A percentile compares a stretch with the other conserved stretches of the same genome.
phyloP scores from a whole-genome alignment of 2,329 filamentous ascomycete species.

The Cadophora malorum region DNA sequence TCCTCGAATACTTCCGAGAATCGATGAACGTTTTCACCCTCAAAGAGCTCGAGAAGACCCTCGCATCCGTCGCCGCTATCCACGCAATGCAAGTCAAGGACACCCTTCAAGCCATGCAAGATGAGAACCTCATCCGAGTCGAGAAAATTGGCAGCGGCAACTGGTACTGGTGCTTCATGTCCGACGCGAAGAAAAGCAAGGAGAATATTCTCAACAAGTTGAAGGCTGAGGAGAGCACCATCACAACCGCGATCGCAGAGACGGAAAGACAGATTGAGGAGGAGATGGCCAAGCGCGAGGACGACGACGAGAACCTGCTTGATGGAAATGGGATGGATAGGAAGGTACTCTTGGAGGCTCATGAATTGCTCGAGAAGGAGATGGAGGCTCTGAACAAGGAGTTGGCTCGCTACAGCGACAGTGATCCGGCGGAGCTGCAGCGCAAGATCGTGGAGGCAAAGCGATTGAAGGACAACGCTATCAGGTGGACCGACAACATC shows the following conservation, averaged over 20 bases:
- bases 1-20: slow-evolving; percentile 64
- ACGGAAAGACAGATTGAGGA: slow-evolving; percentile 46
- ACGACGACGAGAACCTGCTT: slow-evolving; percentile 46
- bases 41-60: slow-evolving; percentile 70
- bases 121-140: slow-evolving; percentile 66
- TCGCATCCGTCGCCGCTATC: slow-evolving; percentile 67
- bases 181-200: slow-evolving; percentile 58
- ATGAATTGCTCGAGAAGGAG: slow-evolving; percentile 41
- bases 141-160: slow-evolving; percentile 76
- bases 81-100: slow-evolving; percentile 72
- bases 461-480: slow-evolving; percentile 40
- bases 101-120: slow-evolving; percentile 65
- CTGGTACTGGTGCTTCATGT: slow-evolving; percentile 74
- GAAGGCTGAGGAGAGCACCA: slow-evolving; percentile 46
- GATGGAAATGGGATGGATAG: slow-evolving; percentile 40
- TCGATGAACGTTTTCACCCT: slow-evolving; percentile 67
- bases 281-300: slow-evolving; percentile 46
- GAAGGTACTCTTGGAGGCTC: slow-evolving; percentile 39
- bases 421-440: slow-evolving; percentile 42
- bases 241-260: slow-evolving; percentile 44
- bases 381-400: slow-evolving; percentile 43
- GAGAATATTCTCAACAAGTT: slow-evolving; percentile 47
- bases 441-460: slow-evolving; percentile 42
- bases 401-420: slow-evolving; percentile 42
- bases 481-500: slow-evolving; percentile 45